Evolutionary conservation across 2,329 filamentous ascomycete genomes (phyloP).

Genomic region (Thielaviopsis populi): DNA sequence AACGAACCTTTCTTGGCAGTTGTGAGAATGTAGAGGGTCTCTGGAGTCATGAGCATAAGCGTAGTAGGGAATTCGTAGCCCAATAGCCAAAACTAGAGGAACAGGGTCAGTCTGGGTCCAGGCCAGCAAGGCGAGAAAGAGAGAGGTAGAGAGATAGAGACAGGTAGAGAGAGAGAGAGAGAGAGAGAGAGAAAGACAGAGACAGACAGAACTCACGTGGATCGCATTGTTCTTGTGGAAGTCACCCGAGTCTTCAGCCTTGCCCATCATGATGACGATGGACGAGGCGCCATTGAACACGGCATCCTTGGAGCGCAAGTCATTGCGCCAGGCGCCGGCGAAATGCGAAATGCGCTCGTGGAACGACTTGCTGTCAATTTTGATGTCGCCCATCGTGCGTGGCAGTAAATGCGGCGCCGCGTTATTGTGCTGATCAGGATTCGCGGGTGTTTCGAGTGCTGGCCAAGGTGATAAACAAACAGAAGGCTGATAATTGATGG

Average conservation of each 20-base stretch:
- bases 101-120: background rate
- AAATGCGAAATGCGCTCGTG: conserved; percentile 84
- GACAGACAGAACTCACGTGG: conserved; percentile 56
- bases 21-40: conserved; percentile 81
- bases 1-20: conserved; percentile 87
- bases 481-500: background rate
- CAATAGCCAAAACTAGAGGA: conserved; percentile 81
- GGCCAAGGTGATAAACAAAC: background rate
- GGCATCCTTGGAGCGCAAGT: conserved; percentile 75
- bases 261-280: conserved; percentile 84
- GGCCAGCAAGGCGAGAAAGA: background rate
- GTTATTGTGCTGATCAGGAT: conserved; percentile 18
- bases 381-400: conserved; percentile 62
- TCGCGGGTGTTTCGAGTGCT: background rate
- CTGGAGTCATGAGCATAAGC: conserved; percentile 78
- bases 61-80: conserved; percentile 98
- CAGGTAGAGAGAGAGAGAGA: background rate
- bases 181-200: background rate
- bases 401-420: conserved; percentile 22
- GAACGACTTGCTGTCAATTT: conserved; percentile 87
- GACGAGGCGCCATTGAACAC: conserved; percentile 77
- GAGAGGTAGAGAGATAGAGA: too few relatives aligned
- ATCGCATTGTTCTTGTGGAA: conserved; percentile 95
- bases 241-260: conserved; percentile 72
- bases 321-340: conserved; percentile 84